Conservation (phyloP, 768 basidiomycete species). For the Tubosaeta brunneosetosa region DNA sequence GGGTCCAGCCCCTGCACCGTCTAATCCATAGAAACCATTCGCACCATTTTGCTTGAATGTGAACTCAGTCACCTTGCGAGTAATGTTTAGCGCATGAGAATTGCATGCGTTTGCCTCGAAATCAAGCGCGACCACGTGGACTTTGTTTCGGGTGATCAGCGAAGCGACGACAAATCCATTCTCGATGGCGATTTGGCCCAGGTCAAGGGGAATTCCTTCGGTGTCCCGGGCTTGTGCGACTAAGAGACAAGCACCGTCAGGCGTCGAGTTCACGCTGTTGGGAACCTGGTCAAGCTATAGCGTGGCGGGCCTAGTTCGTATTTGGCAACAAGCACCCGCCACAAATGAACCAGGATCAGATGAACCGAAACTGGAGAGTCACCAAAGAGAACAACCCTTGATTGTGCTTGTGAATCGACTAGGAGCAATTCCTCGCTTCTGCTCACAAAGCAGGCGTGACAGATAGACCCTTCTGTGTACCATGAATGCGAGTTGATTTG, state of each 20-base stretch:
- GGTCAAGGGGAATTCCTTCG: conserved; percentile 16
- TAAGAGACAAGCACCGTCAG: conserved; percentile 52
- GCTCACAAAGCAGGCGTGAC: conserved; percentile 40
- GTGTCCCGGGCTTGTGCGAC: conserved; percentile 27
- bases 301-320: conserved; percentile 38
- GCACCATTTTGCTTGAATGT: conserved; percentile 34
- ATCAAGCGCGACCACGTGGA: conserved; percentile 39
- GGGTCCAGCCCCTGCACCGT: not conserved
- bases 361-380: too few relatives aligned
- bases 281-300: conserved; percentile 38
- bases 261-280: conserved; percentile 35
- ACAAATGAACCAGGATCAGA: conserved; percentile 32
- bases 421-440: conserved; percentile 52
- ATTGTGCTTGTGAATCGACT: conserved; percentile 40
- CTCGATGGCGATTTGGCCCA: too few relatives aligned
- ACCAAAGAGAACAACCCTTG: conserved; percentile 37
- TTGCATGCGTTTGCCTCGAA: conserved; percentile 24
- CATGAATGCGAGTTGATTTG: conserved; percentile 40
- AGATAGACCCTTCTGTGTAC: conserved; percentile 35
- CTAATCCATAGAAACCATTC: conserved; percentile 12
- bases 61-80: conserved; percentile 33
- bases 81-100: conserved; percentile 49
- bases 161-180: too few relatives aligned
- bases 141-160: too few relatives aligned
- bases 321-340: conserved; percentile 24